phyloP scores from a whole-genome alignment of 225 moss, liverwort and hornwort species.

The Bryoerythrophyllum caledonicum region DNA sequence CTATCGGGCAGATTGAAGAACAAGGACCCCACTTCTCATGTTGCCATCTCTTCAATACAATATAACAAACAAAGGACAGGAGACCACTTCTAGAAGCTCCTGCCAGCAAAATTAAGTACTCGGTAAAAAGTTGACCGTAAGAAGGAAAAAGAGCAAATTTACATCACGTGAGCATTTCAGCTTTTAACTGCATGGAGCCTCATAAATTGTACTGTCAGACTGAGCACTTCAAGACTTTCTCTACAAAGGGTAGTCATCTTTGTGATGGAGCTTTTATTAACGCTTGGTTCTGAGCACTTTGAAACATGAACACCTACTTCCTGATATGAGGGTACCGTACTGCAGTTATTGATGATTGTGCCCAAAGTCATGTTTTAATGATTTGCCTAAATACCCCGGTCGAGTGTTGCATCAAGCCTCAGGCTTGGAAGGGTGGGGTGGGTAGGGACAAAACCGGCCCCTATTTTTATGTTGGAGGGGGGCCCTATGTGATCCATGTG shows the following conservation, averaged over 20 bases:
- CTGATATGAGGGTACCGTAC: not conserved
- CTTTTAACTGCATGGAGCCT: slow-evolving; percentile 17
- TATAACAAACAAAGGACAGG: slow-evolving; percentile 27
- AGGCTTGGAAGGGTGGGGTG: too few relatives aligned
- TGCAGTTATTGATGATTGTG: not conserved
- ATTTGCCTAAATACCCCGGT: too few relatives aligned
- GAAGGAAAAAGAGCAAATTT: slow-evolving; percentile 18
- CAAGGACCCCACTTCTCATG: not conserved
- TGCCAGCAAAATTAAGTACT: too few relatives aligned
- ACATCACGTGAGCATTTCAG: slow-evolving; percentile 30
- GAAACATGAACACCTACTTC: not conserved
- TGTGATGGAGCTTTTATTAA: not conserved
- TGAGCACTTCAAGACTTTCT: not conserved
- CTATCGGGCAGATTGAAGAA: slow-evolving; percentile 13
- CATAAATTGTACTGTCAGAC: not conserved
- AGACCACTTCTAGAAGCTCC: slow-evolving; percentile 42
- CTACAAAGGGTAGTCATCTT: not conserved
- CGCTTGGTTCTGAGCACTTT: not conserved
- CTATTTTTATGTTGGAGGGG: too few relatives aligned
- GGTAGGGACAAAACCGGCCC: too few relatives aligned
- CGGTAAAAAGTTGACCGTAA: not conserved
- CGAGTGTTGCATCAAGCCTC: too few relatives aligned
- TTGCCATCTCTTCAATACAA: slow-evolving; percentile 20
- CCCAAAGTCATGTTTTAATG: not conserved
- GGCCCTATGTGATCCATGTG: too few relatives aligned